These are phyloP conservation scores for Chalara sp. DNA, from an alignment of 2,329 filamentous ascomycete species.

Conservation along the genomic window DNA sequence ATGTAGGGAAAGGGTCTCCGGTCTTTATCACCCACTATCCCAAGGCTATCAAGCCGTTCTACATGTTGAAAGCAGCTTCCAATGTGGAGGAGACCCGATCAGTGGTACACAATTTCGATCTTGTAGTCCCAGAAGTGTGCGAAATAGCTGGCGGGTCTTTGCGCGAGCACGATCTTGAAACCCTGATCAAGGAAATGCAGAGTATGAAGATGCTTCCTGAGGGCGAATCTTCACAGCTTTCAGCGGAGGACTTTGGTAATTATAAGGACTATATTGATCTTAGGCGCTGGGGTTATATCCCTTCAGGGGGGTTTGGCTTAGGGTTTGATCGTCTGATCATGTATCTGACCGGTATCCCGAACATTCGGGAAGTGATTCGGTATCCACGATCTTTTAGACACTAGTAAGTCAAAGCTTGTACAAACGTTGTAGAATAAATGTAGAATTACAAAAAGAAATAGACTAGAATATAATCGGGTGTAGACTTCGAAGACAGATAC, in stretches of 20 bases:
- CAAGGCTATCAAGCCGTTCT: constrained; percentile 85
- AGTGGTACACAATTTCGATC: constrained; percentile 66
- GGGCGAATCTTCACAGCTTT: constrained; percentile 8
- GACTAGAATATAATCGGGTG: too few species aligned
- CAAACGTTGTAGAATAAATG: too few species aligned
- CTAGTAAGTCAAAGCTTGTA: constrained; percentile 28
- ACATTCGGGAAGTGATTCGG: constrained; percentile 60
- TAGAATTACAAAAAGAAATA: too few species aligned
- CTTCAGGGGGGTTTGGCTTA: constrained; percentile 66
- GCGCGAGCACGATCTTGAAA: constrained; percentile 57
- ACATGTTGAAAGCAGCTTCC: constrained; percentile 47
- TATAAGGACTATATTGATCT: constrained; percentile 67
- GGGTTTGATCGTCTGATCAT: constrained; percentile 64
- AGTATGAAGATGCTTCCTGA: constrained; percentile 42
- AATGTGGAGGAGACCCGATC: not conserved
- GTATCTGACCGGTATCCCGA: constrained; percentile 58
- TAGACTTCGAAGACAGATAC: too few species aligned
- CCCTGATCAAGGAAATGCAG: constrained; percentile 54
- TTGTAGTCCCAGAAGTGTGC: constrained; percentile 61
- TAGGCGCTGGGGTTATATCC: constrained; percentile 61
- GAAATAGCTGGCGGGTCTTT: constrained; percentile 66
- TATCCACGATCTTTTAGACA: constrained; percentile 53
- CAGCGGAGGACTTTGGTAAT: constrained; percentile 33
- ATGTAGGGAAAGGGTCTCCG: constrained; percentile 48
- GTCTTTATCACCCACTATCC: constrained; percentile 94